These are phyloP conservation scores for Chloranthus sessilifolius DNA, from an alignment of 164 flowering plant genomes.

Conservation along the genomic window DNA sequence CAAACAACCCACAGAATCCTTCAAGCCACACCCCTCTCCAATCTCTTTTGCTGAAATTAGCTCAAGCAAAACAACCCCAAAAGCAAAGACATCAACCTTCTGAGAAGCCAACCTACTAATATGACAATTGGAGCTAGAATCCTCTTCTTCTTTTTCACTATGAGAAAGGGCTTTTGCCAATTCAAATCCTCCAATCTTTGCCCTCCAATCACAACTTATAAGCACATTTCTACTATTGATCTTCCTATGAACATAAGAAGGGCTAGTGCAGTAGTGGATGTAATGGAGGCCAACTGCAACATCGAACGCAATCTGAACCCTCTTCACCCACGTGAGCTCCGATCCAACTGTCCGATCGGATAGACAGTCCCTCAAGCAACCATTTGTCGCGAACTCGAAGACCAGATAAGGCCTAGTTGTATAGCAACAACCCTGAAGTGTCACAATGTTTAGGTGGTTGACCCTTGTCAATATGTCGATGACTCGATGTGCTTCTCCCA, in stretches of 20 bases:
- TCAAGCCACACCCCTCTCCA: constrained; percentile 17
- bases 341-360: constrained; percentile 14
- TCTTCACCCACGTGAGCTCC: constrained; percentile 36
- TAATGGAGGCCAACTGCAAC: constrained; percentile 58
- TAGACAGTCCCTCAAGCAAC: constrained; percentile 48
- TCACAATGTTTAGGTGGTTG: constrained; percentile 55
- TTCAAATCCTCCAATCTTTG: constrained; percentile 43
- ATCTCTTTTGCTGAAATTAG: constrained; percentile 48
- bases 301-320: constrained; percentile 55
- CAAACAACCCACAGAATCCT: constrained; percentile 27
- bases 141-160: constrained; percentile 10
- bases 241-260: constrained; percentile 43
- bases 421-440: constrained; percentile 44
- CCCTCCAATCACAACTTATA: constrained; percentile 48
- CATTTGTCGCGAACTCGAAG: constrained; percentile 46
- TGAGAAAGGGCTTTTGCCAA: constrained; percentile 22
- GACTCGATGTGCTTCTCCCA: constrained; percentile 36
- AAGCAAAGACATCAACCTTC: constrained; percentile 53
- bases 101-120: constrained; percentile 28
- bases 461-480: constrained; percentile 47
- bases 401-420: constrained; percentile 42
- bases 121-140: constrained; percentile 46
- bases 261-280: constrained; percentile 51
- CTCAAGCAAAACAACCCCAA: constrained; percentile 66
- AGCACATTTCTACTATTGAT: constrained; percentile 41